These are phyloP conservation scores for Gaultheria prostrata DNA, from an alignment of 148 eudicot genomes.

Conservation along the genomic window DNA sequence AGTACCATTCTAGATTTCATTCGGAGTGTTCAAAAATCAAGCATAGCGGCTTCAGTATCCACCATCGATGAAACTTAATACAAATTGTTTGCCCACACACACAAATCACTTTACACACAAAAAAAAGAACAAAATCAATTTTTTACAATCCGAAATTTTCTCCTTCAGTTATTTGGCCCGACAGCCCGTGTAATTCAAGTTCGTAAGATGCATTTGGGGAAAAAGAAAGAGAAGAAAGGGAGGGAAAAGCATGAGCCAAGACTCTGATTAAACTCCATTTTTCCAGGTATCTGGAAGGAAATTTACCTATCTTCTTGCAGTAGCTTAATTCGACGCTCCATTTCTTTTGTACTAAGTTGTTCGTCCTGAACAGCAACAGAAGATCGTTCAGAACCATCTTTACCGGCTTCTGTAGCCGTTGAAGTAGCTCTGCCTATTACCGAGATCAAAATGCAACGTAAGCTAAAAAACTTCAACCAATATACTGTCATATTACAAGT, in stretches of 20 bases:
- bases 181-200: background rate
- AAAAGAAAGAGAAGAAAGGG: background rate
- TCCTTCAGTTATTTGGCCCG: background rate
- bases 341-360: conserved; percentile 60
- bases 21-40: background rate
- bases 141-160: background rate
- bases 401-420: conserved; percentile 38
- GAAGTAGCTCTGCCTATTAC: conserved; percentile 68
- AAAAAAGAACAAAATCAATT: background rate
- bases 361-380: conserved; percentile 36
- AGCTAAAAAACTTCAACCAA: conserved; percentile 28
- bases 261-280: background rate
- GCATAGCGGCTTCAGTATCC: background rate
- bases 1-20: background rate
- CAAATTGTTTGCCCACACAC: background rate
- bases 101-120: background rate
- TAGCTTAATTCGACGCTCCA: conserved; percentile 67
- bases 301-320: conserved; percentile 71
- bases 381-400: conserved; percentile 40
- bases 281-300: background rate
- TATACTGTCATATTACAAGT: background rate
- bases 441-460: conserved; percentile 30
- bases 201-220: background rate
- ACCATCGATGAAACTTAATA: background rate
- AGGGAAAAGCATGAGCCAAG: background rate